Conservation (phyloP, 805 yeast genomes). For the Clavispora santaluciae region DNA sequence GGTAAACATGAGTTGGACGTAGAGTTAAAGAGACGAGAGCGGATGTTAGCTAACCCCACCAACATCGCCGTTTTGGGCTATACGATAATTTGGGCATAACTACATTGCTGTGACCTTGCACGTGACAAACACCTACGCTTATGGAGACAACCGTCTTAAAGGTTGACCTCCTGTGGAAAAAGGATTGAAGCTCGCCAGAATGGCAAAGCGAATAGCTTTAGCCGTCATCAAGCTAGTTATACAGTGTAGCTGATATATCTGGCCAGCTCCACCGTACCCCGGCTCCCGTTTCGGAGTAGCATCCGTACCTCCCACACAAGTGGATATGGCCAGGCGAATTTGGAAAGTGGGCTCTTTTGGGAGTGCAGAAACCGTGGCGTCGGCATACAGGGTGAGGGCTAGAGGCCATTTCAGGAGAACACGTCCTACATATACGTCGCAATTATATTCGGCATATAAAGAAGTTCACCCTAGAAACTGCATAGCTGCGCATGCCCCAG, state of each 20-base stretch:
- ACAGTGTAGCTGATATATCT: no score
- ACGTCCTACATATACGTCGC: neutral
- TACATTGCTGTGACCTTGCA: neutral
- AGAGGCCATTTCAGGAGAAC: no score
- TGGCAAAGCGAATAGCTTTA: no score
- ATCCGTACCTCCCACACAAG: no score
- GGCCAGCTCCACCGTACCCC: no score
- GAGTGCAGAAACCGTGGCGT: neutral
- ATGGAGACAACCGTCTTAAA: no score
- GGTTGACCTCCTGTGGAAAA: no score
- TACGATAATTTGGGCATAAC: neutral
- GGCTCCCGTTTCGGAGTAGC: no score
- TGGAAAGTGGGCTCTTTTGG: neutral
- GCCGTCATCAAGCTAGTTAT: no score
- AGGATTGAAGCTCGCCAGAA: no score
- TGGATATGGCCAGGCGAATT: no score
- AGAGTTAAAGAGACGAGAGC: neutral
- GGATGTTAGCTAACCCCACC: neutral
- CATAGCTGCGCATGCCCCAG: neutral
- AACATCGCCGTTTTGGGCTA: neutral
- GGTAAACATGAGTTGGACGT: constrained; percentile 9
- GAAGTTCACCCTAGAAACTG: neutral
- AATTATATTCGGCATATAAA: neutral
- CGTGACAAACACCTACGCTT: neutral
- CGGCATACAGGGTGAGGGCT: no score